Percentiles rank a stretch among this genome's conserved stretches.
These are phyloP conservation scores for Wickerhamiella allomyrinae DNA, from an alignment of 805 yeast species.

Conservation along the genomic window DNA sequence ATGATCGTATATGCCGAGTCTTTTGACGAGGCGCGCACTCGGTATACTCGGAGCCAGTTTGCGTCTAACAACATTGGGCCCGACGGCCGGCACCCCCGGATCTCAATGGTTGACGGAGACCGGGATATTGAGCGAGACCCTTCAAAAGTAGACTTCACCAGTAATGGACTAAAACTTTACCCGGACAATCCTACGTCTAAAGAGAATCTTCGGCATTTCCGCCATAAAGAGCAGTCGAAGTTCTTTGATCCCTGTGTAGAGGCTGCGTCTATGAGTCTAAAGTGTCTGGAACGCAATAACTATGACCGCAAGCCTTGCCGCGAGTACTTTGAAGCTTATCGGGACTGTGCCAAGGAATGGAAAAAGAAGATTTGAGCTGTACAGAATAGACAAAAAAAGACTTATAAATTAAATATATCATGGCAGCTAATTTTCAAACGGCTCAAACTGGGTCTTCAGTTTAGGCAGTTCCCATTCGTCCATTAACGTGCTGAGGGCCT, in stretches of 20 bases:
- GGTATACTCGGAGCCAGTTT: constrained; percentile 35
- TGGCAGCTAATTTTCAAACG: too few species aligned
- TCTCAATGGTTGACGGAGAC: neutral
- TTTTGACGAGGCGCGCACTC: constrained; percentile 58
- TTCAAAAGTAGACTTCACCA: constrained; percentile 38
- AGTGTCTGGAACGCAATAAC: constrained; percentile 66
- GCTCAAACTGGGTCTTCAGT: neutral
- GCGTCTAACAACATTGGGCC: constrained; percentile 40
- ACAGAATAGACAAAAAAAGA: too few species aligned
- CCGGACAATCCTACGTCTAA: constrained; percentile 79
- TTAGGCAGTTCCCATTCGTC: neutral
- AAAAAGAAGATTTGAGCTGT: constrained; percentile 17
- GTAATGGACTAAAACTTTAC: constrained; percentile 52
- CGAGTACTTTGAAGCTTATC: constrained; percentile 82
- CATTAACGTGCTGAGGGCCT: neutral
- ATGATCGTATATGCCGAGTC: constrained; percentile 39
- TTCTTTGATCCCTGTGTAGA: constrained; percentile 91
- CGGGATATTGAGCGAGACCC: constrained; percentile 24
- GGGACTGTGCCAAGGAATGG: constrained; percentile 83
- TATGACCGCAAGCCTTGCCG: constrained; percentile 53
- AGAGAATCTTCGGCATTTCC: constrained; percentile 53
- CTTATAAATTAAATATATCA: too few species aligned
- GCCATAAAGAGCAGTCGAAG: constrained; percentile 62
- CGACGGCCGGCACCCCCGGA: constrained; percentile 37
- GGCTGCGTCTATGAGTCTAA: constrained; percentile 72